Base-by-base conservation (phyloP, 176 grass and related monocot species). In the Ananas comosus region DNA sequence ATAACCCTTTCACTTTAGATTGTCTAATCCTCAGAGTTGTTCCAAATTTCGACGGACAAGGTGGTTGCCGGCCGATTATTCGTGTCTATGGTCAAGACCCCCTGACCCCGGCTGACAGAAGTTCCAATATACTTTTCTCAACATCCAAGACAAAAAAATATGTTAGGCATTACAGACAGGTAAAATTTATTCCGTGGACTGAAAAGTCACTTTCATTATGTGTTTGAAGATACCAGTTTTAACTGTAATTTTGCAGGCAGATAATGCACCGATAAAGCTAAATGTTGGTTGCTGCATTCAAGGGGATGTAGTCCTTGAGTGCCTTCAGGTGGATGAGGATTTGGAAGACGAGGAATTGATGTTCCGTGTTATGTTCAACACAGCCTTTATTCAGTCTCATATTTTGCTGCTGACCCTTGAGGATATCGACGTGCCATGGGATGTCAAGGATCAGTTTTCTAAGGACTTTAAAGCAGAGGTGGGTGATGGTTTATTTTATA, bases 391-490 rank as follows among this genome's bases (percentile, higher is more conserved):
- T 59, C 89, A 85, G 52, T 97, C 89, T 83, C 89, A 92, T 65
- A 87, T 97, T 79, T 85, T 97, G 65, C 10, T 70, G 18, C 79
- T 97, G 52, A 87, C 70, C 54, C 79, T 92, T 79, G 86, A 97
- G 67, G 84, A 97, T 63, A 83, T 97, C 1, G 93, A 97, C 69
- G 23, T 82, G 63, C 70, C 82, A 64, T 97, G 93, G 89, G 82
- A 83, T 81, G 75, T 82, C 22, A 79, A 92, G 59, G 68, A 85
- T 28, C 66, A 63, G 21, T 97, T 97, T 84, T 85, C 77, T 48
- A 92, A 90, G 65, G 91, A 90, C 65, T 92, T 97, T 72, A 92
- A 92, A 81, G 93, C 84, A 74, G 89, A 97, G 93, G 93, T 97
- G 77, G 29, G 52, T 18, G 42, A 14, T 68, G 74, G 50, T 67